Percentiles rank a stretch among this genome's conserved stretches.
Evolutionary conservation across 345 rosid genomes (phyloP).

Genomic region (Conringia planisiliqua): DNA sequence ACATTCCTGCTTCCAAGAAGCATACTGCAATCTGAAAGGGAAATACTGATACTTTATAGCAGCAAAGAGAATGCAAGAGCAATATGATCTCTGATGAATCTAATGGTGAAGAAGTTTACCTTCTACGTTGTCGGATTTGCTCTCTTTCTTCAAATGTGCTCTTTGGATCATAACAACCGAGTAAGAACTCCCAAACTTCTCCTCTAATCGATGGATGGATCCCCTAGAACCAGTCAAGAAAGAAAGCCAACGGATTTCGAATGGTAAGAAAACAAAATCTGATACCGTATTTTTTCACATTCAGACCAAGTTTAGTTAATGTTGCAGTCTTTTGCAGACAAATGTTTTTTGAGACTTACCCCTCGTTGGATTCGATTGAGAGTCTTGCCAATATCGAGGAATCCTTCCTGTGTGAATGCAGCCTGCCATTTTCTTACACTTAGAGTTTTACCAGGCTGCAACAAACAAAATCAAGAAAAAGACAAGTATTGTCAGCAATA

Average conservation of each 20-base stretch:
- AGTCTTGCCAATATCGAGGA: conserved; percentile 76
- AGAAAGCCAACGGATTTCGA: neutral
- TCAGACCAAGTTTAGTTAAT: neutral
- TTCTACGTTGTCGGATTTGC: conserved; percentile 63
- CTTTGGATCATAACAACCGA: conserved; percentile 87
- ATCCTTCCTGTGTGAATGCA: conserved; percentile 75
- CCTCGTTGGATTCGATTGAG: conserved; percentile 78
- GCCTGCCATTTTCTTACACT: conserved; percentile 98
- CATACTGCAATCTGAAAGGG: conserved; percentile 63
- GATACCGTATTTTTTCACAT: too few relatives aligned
- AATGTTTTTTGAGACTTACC: conserved; percentile 35
- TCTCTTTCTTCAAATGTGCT: conserved; percentile 93
- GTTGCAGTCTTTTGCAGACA: conserved; percentile 4
- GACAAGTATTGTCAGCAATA: neutral
- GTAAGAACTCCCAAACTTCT: conserved; percentile 99
- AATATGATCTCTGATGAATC: neutral
- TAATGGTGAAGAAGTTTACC: too few relatives aligned
- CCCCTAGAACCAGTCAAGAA: conserved; percentile 49
- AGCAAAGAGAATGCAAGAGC: conserved; percentile 10
- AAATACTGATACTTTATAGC: neutral
- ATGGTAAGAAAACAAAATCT: too few relatives aligned
- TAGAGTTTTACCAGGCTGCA: conserved; percentile 94
- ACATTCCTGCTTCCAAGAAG: conserved; percentile 80
- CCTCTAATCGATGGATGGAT: conserved; percentile 98
- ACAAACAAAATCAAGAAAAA: conserved; percentile 13